Conservation (phyloP, 2,329 filamentous ascomycete genomes). For the Calonectria pseudoreteaudii region DNA sequence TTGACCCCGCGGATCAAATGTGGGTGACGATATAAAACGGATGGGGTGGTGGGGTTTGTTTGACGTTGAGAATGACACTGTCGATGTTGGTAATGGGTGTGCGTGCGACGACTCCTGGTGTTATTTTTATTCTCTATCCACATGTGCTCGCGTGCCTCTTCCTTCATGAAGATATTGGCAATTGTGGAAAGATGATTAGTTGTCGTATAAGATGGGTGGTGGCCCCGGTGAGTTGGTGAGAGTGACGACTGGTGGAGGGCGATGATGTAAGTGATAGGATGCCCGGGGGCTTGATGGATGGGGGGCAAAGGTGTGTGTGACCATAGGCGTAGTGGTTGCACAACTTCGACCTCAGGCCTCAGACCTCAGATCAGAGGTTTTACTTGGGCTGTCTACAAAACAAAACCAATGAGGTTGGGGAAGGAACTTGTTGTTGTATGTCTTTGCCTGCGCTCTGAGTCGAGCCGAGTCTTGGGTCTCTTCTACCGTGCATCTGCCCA, state of each 20-base stretch:
- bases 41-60: background rate
- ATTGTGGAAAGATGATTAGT: slow-evolving; percentile 6
- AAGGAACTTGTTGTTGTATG: slow-evolving; percentile 9
- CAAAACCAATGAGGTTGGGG: slow-evolving; percentile 13
- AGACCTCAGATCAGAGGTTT: background rate
- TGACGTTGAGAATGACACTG: slow-evolving; percentile 8
- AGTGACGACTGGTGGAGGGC: slow-evolving; percentile 1
- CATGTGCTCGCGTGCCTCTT: background rate
- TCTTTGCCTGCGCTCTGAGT: slow-evolving; percentile 16
- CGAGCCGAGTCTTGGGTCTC: slow-evolving; percentile 12
- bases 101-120: background rate
- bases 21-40: background rate
- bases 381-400: background rate
- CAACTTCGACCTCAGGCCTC: slow-evolving; percentile 12
- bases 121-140: background rate
- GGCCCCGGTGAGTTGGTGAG: background rate
- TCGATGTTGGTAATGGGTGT: background rate
- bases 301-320: slow-evolving; percentile 16
- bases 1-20: background rate
- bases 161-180: background rate
- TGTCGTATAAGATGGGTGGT: slow-evolving; percentile 13
- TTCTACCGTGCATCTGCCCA: background rate
- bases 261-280: slow-evolving; percentile 29
- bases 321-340: slow-evolving; percentile 19
- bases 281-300: background rate